Evolutionary conservation across 495 filamentous ascomycete species (phyloP).

Genomic region (Penicillium argentinense): DNA sequence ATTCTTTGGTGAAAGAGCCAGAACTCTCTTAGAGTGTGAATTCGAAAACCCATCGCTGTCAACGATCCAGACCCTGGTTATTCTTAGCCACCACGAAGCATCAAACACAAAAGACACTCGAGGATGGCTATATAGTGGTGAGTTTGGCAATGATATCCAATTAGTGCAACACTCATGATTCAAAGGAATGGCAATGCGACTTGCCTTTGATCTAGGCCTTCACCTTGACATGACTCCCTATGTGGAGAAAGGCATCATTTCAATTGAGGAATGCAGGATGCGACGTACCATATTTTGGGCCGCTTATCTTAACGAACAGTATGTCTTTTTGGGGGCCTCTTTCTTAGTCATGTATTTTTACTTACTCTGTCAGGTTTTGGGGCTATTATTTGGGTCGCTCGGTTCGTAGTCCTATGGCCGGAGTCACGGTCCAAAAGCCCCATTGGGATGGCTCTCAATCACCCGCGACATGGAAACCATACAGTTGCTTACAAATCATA

Average conservation of each 20-base stretch:
- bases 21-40: conserved; percentile 49
- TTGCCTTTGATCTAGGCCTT: conserved; percentile 50
- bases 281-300: conserved; percentile 50
- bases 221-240: conserved; percentile 50
- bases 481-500: too few species aligned
- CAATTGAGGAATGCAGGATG: conserved; percentile 41
- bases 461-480: too few species aligned
- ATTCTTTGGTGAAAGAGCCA: conserved; percentile 51
- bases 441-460: too few species aligned
- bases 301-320: conserved; percentile 52
- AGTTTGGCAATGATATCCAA: not conserved
- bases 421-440: conserved; percentile 44
- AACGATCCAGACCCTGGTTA: conserved; percentile 50
- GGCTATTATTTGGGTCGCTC: too few species aligned
- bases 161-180: conserved; percentile 10
- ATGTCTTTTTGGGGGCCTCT: conserved; percentile 49
- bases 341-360: conserved; percentile 48
- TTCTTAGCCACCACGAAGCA: conserved; percentile 48
- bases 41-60: conserved; percentile 51
- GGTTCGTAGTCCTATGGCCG: too few species aligned
- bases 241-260: conserved; percentile 44
- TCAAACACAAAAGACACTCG: conserved; percentile 50
- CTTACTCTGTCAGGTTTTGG: too few species aligned
- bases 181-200: conserved; percentile 50
- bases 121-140: conserved; percentile 53